Evolutionary conservation across 2,329 filamentous ascomycete species (phyloP), one percentile per base, ranked within the genome.

Genomic region (Nigrograna mackinnonii): DNA sequence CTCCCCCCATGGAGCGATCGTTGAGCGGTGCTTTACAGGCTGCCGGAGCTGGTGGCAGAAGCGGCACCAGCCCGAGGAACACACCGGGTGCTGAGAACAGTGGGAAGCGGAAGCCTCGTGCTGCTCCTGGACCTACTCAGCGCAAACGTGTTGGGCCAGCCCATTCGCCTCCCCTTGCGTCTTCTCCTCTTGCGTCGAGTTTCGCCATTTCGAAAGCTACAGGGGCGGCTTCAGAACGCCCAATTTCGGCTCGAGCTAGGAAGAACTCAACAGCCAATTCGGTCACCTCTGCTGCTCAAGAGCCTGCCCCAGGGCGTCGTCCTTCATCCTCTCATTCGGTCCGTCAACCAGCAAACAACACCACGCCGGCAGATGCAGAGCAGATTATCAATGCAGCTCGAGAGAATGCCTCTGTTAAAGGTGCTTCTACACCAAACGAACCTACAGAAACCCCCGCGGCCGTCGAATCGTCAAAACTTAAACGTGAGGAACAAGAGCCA

Each of bases 111-210:
- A 90, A 81, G 80, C 73, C 83, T 69, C 71, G 91, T 78, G 77
- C 87, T 73, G 51, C 74, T 72, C 44, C 82, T 2, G 80, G 82
- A 4, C 89, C 88, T 52, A 78, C 82, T n/a, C 82, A 83, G 52
- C 91, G 92, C 72, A 95, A 91, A 73, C 92, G 60, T 22, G 52
- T 51, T 31, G 59, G 75, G 66, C 55, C 72, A 74, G 79, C 76
- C 44, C 79, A 84, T 57, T 88, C 89, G 1, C 84, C 87, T 14
- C 85, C 84, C 3, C 75, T 86, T 50, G 80, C 83, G n/a, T 86
- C 89, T 1, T 92, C 91, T 1, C 89, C 89, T 14, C 78, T 91
- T 35, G 76, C 88, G 35, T 79, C 82, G 36, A 80, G 79, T n/a
- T 81, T 89, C 44, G 68, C 71, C 43, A 55, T 69, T 30, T 79